These are phyloP conservation scores for Tylopilus cervinicoccineus DNA, from an alignment of 768 basidiomycete genomes.

Conservation along the genomic window DNA sequence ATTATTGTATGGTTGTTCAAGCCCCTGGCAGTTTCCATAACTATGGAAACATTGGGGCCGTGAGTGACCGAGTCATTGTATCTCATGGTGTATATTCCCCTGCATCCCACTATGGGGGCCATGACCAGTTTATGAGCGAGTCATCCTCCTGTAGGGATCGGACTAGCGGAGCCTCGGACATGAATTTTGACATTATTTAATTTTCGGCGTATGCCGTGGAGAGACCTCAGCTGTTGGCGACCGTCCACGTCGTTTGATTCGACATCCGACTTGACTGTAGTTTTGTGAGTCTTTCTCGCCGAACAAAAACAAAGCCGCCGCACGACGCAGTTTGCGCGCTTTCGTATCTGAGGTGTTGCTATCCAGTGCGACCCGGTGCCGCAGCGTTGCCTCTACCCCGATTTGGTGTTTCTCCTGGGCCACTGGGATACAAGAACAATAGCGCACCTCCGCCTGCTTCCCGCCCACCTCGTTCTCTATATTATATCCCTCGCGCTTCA, in stretches of 20 bases:
- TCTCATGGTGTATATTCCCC: too few species aligned
- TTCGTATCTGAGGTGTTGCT: background rate
- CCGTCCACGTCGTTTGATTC: conserved; percentile 2
- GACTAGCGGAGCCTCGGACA: too few species aligned
- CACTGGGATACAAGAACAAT: conserved; percentile 16
- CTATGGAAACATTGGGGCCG: too few species aligned
- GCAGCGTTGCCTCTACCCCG: conserved; percentile 12
- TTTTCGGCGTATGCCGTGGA: conserved; percentile 22
- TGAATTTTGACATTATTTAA: background rate
- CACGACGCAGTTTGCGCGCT: background rate
- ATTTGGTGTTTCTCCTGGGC: conserved; percentile 15
- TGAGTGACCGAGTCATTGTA: too few species aligned
- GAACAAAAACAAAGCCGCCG: background rate
- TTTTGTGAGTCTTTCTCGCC: background rate
- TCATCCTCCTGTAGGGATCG: too few species aligned
- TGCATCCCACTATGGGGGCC: too few species aligned
- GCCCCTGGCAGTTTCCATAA: too few species aligned
- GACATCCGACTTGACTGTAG: conserved; percentile 8
- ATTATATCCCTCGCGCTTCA: background rate
- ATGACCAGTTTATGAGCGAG: too few species aligned
- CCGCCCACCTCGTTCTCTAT: background rate
- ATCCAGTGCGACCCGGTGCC: conserved; percentile 1
- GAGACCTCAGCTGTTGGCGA: conserved; percentile 5
- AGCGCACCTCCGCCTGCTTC: conserved; percentile 1
- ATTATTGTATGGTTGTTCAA: too few species aligned